Percentiles rank a stretch among this genome's conserved stretches.
phyloP scores from a whole-genome alignment of 2,329 filamentous ascomycete species.

The Seiridium cupressi region DNA sequence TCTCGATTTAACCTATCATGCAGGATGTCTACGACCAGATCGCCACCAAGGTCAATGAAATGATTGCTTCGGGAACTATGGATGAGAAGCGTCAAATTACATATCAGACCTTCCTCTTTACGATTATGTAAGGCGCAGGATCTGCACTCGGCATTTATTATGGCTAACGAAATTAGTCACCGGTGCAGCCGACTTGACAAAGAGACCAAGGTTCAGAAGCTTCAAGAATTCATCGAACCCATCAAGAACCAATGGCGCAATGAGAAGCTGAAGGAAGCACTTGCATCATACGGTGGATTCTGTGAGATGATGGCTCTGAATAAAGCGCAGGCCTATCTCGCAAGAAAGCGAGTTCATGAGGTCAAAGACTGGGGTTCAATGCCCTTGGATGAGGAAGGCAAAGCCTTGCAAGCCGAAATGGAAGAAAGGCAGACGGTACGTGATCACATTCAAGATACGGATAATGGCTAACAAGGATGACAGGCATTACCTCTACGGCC shows the following conservation, averaged over 20 bases:
- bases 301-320: conserved; percentile 77
- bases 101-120: conserved; percentile 87
- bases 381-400: conserved; percentile 74
- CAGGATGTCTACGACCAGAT: conserved; percentile 80
- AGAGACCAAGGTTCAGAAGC: conserved; percentile 66
- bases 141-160: not conserved
- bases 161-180: conserved; percentile 53
- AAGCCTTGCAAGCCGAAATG: conserved; percentile 74
- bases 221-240: conserved; percentile 78
- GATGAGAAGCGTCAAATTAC: conserved; percentile 85
- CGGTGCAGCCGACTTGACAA: conserved; percentile 74
- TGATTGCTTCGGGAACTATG: conserved; percentile 67
- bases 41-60: conserved; percentile 77
- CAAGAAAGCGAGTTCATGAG: conserved; percentile 68
- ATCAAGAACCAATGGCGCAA: conserved; percentile 79
- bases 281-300: conserved; percentile 77
- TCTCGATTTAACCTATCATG: too few species aligned
- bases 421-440: conserved; percentile 66
- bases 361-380: conserved; percentile 81
- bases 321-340: conserved; percentile 77
- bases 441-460: not conserved
- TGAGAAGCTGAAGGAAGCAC: conserved; percentile 62
- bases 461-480: not conserved
- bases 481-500: conserved; percentile 70
- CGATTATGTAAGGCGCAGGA: conserved; percentile 64